Percentiles rank a stretch among this genome's conserved stretches.
phyloP scores from a whole-genome alignment of 108 stramenopile species.

The Aurantiochytrium sp. region DNA sequence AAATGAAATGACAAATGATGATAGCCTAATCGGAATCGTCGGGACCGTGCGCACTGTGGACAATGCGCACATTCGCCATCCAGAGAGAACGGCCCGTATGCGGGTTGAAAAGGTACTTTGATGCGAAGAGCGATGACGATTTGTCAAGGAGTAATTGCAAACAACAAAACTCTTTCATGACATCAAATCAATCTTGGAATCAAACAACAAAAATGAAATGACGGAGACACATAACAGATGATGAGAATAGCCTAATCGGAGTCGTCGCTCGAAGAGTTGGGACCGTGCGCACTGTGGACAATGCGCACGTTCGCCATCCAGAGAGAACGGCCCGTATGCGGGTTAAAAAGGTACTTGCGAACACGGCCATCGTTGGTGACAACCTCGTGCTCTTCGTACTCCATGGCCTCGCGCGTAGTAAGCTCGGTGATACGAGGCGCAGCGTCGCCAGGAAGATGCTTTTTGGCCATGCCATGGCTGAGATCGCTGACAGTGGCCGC shows the following conservation, averaged over 20 bases:
- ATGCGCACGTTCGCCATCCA: background rate
- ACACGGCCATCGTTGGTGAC: background rate
- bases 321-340: background rate
- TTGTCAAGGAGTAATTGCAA: too few relatives aligned
- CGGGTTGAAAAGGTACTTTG: background rate
- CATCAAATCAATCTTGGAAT: too few relatives aligned
- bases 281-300: background rate
- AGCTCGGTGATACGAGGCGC: background rate
- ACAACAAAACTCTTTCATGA: too few relatives aligned
- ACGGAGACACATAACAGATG: too few relatives aligned
- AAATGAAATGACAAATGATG: too few relatives aligned
- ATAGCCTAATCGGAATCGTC: too few relatives aligned
- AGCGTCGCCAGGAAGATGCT: background rate
- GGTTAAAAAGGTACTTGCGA: background rate
- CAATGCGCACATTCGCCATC: background rate
- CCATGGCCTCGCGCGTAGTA: background rate
- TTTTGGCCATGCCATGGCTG: background rate
- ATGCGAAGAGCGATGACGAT: too few relatives aligned
- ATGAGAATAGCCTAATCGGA: too few relatives aligned
- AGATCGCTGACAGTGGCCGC: background rate
- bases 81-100: background rate
- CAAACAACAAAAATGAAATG: too few relatives aligned
- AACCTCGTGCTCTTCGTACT: background rate
- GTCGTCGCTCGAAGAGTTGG: background rate
- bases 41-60: background rate